Evolutionary conservation across 192 early-diverging fungal species (phyloP).

Genomic region (Podila epicladia): DNA sequence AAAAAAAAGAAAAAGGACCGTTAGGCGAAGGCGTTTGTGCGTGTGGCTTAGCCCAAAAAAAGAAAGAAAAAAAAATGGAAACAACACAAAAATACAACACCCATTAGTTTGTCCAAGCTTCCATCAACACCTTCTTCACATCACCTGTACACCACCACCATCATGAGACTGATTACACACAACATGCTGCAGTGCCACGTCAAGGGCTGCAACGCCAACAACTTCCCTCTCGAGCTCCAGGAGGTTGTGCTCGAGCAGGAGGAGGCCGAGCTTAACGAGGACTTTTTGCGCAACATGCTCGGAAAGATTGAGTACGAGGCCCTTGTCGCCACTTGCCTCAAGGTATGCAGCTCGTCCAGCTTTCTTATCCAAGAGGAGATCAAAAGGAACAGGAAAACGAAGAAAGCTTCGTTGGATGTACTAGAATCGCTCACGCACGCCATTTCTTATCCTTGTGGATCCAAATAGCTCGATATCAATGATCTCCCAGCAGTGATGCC

Average conservation of each 20-base stretch:
- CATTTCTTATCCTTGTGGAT: slow-evolving; percentile 1
- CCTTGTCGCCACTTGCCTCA: slow-evolving; percentile 66
- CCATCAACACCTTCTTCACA: background rate
- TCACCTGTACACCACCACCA: background rate
- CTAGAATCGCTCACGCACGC: background rate
- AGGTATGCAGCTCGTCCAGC: slow-evolving; percentile 55
- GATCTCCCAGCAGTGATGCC: slow-evolving; percentile 73
- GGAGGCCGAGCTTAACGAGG: slow-evolving; percentile 89
- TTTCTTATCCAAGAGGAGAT: background rate
- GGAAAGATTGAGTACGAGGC: slow-evolving; percentile 84
- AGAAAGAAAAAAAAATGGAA: background rate
- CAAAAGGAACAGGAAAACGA: background rate
- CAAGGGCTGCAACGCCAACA: slow-evolving; percentile 90
- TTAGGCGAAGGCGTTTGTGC: background rate
- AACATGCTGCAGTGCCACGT: slow-evolving; percentile 99
- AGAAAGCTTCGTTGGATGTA: background rate
- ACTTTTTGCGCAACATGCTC: slow-evolving; percentile 86
- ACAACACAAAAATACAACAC: background rate
- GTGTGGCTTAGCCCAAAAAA: background rate
- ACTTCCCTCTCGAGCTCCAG: slow-evolving; percentile 91
- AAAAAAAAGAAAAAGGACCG: background rate
- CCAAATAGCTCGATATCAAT: slow-evolving; percentile 71
- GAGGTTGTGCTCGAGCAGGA: slow-evolving; percentile 84
- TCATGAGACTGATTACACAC: slow-evolving; percentile 94
- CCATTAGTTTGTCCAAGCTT: background rate